These are phyloP conservation scores for Metarhizium brunneum DNA, from an alignment of 2,329 filamentous ascomycete species.

Conservation along the genomic window DNA sequence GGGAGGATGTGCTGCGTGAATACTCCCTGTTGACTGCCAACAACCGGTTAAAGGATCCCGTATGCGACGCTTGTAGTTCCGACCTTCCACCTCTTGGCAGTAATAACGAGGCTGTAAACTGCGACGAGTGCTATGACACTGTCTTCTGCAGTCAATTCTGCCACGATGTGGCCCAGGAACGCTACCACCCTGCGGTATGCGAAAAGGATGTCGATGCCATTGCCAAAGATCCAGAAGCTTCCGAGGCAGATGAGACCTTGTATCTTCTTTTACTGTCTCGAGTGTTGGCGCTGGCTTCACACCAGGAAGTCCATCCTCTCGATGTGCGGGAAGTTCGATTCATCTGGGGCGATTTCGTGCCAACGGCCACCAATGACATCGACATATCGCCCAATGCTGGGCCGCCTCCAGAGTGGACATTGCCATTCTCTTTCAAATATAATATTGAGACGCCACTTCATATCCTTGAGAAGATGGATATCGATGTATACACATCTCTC, in stretches of 20 bases:
- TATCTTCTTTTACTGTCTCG: slow-evolving; percentile 55
- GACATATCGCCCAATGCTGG: slow-evolving; percentile 42
- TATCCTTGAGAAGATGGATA: slow-evolving; percentile 74
- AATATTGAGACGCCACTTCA: slow-evolving; percentile 69
- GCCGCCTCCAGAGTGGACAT: slow-evolving; percentile 53
- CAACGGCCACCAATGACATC: slow-evolving; percentile 42
- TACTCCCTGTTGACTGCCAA: slow-evolving; percentile 83
- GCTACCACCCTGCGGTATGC: slow-evolving; percentile 57
- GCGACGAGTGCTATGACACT: slow-evolving; percentile 53
- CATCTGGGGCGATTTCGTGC: slow-evolving; percentile 60
- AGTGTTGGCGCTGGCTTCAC: slow-evolving; percentile 51
- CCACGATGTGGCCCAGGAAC: slow-evolving; percentile 44
- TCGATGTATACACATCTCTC: slow-evolving; percentile 59
- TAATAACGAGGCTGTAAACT: slow-evolving; percentile 39
- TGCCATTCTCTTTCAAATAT: slow-evolving; percentile 70
- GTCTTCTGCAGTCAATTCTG: slow-evolving; percentile 57
- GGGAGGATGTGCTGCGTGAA: slow-evolving; percentile 70
- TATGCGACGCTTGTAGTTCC: slow-evolving; percentile 83
- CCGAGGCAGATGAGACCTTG: slow-evolving; percentile 50
- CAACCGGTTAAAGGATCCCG: slow-evolving; percentile 73
- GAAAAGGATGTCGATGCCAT: slow-evolving; percentile 58
- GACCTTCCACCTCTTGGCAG: slow-evolving; percentile 53
- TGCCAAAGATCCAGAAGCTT: slow-evolving; percentile 52
- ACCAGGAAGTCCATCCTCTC: slow-evolving; percentile 52
- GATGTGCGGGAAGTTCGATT: slow-evolving; percentile 57